A percentile compares a stretch with the other conserved stretches of the same genome.
phyloP scores from a whole-genome alignment of 2,329 filamentous ascomycete genomes.

The Taxawa tesnikishii region DNA sequence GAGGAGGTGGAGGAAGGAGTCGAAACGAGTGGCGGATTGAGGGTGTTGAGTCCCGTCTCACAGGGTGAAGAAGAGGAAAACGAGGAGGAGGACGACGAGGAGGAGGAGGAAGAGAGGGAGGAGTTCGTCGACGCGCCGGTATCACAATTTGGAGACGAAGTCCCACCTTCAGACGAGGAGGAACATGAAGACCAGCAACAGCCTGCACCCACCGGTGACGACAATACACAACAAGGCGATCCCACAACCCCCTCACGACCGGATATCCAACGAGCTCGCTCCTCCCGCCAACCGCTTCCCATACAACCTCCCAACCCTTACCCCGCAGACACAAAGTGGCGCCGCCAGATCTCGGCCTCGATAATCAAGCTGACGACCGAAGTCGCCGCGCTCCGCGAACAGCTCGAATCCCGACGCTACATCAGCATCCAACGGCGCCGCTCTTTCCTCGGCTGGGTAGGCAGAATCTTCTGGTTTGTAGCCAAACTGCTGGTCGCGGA shows the following conservation, averaged over 20 bases:
- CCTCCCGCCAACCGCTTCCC: slow-evolving; percentile 1
- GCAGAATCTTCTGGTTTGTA: slow-evolving; percentile 56
- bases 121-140: slow-evolving; percentile 13
- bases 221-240: neutral
- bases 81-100: slow-evolving; percentile 29
- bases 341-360: slow-evolving; percentile 69
- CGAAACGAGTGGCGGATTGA: slow-evolving; percentile 17
- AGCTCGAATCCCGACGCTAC: slow-evolving; percentile 66
- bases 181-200: slow-evolving; percentile 3
- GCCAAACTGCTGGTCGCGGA: slow-evolving; percentile 67
- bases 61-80: slow-evolving; percentile 40
- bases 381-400: slow-evolving; percentile 81
- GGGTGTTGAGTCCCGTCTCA: slow-evolving; percentile 73
- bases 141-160: slow-evolving; percentile 8
- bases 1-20: neutral
- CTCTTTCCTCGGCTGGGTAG: slow-evolving; percentile 55
- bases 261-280: slow-evolving; percentile 2
- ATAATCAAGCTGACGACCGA: slow-evolving; percentile 85
- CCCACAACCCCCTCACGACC: slow-evolving; percentile 6
- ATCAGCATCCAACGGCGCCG: slow-evolving; percentile 54
- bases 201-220: too few relatives aligned
- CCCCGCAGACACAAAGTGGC: slow-evolving; percentile 50
- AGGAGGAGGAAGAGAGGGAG: slow-evolving; percentile 22
- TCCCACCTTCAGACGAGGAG: slow-evolving; percentile 1
- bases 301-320: slow-evolving; percentile 9